A percentile compares a stretch with the other conserved stretches of the same genome.
Evolutionary conservation across 345 rosid species (phyloP).

Genomic region (Cardamine resedifolia): DNA sequence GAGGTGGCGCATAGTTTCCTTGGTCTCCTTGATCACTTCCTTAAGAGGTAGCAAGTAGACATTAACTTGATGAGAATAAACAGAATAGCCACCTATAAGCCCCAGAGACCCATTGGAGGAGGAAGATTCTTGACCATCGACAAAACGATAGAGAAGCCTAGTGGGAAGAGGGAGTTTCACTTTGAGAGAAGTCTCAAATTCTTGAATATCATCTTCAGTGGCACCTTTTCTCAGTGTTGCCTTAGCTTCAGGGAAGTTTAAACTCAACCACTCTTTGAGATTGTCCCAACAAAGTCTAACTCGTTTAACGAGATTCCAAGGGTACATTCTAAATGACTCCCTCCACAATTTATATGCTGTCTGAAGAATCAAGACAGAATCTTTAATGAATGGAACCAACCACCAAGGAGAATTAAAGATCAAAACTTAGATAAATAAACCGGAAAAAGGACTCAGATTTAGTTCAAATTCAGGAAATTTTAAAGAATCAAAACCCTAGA

Average conservation of each 20-base stretch:
- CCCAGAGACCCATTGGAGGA: conserved; percentile 39
- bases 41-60: conserved; percentile 63
- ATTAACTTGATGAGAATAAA: conserved; percentile 55
- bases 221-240: conserved; percentile 76
- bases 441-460: not conserved
- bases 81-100: conserved; percentile 77
- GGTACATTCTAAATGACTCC: conserved; percentile 72
- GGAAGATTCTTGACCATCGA: conserved; percentile 64
- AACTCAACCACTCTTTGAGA: conserved; percentile 56
- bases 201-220: conserved; percentile 60
- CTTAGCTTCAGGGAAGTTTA: conserved; percentile 69
- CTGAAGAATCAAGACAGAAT: conserved; percentile 35
- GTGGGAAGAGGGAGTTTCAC: conserved; percentile 79
- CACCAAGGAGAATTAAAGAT: too few relatives aligned
- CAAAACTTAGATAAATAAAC: too few relatives aligned
- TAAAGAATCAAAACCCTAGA: not conserved
- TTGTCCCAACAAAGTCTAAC: conserved; percentile 77
- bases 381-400: too few relatives aligned
- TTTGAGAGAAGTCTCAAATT: conserved; percentile 48
- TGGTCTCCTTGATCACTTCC: conserved; percentile 51
- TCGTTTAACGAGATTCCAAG: conserved; percentile 75
- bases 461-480: not conserved
- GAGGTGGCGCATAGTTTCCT: conserved; percentile 27
- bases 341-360: conserved; percentile 65
- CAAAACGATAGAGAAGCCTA: conserved; percentile 76